Base-by-base conservation (phyloP, 2,329 filamentous ascomycete species). In the Pseudocercospora macadamiae region DNA sequence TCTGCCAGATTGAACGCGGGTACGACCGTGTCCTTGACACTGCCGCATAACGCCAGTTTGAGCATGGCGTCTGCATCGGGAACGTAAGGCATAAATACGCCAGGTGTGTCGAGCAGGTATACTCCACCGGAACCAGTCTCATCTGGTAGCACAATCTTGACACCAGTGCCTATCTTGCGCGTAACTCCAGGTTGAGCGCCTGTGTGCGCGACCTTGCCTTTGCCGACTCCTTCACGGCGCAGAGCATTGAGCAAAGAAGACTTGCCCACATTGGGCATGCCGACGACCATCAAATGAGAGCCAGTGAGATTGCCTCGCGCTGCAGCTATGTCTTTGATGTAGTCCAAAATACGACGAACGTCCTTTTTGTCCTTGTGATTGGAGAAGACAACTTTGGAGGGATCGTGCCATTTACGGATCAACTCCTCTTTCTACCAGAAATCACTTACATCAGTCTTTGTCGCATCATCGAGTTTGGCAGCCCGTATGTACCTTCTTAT, bases 251-350 rank as follows among this genome's bases (percentile, higher is more conserved):
- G 85, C n/a, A 99, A 81, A 1, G 93, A 92, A 47, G 91, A 96
- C 77, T 99, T 99, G 32, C 95, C 95, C 0, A 96, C 91, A 72
- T 99, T 99, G 32, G 95, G 95, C 93, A 99, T 97, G 55, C 95
- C 95, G 12, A 97, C 93, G 0, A 97, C 85, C 74, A 99, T 84
- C 57, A 92, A 85, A 49, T 92, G 86, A 66, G 91, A 83, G n/a
- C 92, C 93, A 6, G 90, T 87, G n/a, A 97, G 77, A 19, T 84
- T 84, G 66, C 86, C 80, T 26, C 75, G 73, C 23, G 76, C 71
- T n/a, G 70, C 64, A 21, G 83, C 82, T 61, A 83, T 78, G 3
- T 76, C 70, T 59, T 81, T 82, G 55, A 86, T 77, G 56, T 79
- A 78, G 1, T 79, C 74, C 25, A 84, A 73, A n/a, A 86, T 70